phyloP scores from a whole-genome alignment of 2,329 filamentous ascomycete species.

The Hypoxylon sp. region DNA sequence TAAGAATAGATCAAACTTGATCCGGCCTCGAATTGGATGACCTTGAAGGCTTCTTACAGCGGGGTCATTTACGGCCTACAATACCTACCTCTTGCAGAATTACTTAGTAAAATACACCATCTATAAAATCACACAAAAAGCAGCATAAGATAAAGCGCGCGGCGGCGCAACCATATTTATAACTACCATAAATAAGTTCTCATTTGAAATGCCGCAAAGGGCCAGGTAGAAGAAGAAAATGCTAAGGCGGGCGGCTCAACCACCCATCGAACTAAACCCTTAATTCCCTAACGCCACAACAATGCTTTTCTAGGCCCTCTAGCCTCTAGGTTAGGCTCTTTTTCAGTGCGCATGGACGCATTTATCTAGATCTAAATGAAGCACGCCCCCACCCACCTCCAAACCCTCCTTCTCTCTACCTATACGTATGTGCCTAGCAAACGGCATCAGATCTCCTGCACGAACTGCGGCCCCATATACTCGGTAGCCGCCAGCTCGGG shows the following conservation, averaged over 20 bases:
- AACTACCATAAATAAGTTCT: constrained; percentile 5
- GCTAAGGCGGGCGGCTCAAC: not conserved
- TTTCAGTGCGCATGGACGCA: not conserved
- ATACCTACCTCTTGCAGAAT: too few relatives aligned
- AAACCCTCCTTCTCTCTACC: too few relatives aligned
- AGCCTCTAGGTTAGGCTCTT: not conserved
- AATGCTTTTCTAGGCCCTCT: constrained; percentile 17
- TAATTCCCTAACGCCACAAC: constrained; percentile 29
- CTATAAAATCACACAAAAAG: not conserved
- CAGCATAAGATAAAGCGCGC: not conserved
- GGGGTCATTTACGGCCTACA: too few relatives aligned
- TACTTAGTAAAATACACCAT: not conserved
- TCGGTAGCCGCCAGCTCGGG: constrained; percentile 32
- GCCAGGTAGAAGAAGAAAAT: constrained; percentile 30
- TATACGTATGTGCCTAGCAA: not conserved
- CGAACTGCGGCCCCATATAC: constrained; percentile 51
- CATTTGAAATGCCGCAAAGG: constrained; percentile 27
- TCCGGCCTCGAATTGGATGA: too few relatives aligned
- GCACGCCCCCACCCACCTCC: too few relatives aligned
- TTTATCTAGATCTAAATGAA: too few relatives aligned
- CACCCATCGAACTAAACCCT: not conserved
- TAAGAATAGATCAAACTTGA: too few relatives aligned
- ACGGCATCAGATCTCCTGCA: constrained; percentile 46
- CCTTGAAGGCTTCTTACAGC: too few relatives aligned
- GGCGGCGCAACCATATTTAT: not conserved